Base-by-base conservation (phyloP, 2,329 filamentous ascomycete genomes). In the Aureobasidium subglaciale region DNA sequence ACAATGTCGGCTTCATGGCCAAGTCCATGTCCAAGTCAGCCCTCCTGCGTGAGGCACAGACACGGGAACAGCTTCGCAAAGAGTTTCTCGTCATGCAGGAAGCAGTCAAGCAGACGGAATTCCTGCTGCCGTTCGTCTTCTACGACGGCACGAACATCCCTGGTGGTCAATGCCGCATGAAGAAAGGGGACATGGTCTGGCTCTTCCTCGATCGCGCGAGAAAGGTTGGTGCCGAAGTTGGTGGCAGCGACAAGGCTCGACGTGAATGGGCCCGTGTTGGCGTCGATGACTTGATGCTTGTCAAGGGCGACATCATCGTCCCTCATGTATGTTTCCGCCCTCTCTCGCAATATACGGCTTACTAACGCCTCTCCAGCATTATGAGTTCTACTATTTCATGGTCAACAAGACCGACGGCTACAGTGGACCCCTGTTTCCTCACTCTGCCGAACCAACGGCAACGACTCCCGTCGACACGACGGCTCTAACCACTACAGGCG, bases 301-400 rank as follows among this genome's bases (percentile, higher is more conserved):
- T 99, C 7, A 80, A 90, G 65, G 90, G 90, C 13, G 88, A 90
- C 56, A 80, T 97, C 43, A 96, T 99, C 55, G 84, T 99, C 63
- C 92, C 93, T 57, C 93, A 96, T 77, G 91, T 95, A 75, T 78
- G 87, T 83, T 41, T 24, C 18, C 22, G 45, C 27, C 20, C 15
- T 11, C 52, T 16, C 13, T 27, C 29, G 25, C 43, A 18, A 15
- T 9, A 32, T 52, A 29, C 32, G 18, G 30, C 34, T 59, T 59
- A 46, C 58, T 55, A 37, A 41, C 16, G 32, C 34, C 4, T 25
- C 11, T 10, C 43, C 67, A 97, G 90, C 93, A 99, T 71, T 96
- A 95, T 68, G 92, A 97, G 62, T 90, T 99, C 68, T 93, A 97
- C 70, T 93, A 92, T 73, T 97, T 99, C 73, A 84, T 96, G 68